Evolutionary conservation across 1,284 basidiomycete species (phyloP).

Genomic region (Papiliotrema terrestris): DNA sequence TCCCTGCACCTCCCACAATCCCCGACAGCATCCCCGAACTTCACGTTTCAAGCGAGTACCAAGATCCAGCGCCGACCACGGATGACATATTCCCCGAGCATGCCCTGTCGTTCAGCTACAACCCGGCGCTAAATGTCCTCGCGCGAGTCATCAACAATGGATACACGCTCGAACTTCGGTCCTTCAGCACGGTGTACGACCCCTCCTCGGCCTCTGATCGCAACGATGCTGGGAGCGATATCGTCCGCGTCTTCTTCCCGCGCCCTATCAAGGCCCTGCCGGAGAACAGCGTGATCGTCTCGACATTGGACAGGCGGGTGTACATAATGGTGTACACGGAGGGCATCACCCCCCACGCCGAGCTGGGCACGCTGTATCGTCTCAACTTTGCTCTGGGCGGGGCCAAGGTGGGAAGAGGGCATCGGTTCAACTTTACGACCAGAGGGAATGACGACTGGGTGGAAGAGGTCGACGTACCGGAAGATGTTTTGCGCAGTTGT

Average conservation of each 20-base stretch:
- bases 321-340: slow-evolving; percentile 68
- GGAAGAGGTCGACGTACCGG: slow-evolving; percentile 38
- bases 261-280: slow-evolving; percentile 60
- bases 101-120: slow-evolving; percentile 63
- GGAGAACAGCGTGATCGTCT: slow-evolving; percentile 55
- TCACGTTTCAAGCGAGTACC: slow-evolving; percentile 47
- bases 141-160: slow-evolving; percentile 71
- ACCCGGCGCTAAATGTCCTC: slow-evolving; percentile 63
- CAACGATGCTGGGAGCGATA: slow-evolving; percentile 51
- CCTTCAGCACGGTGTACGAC: slow-evolving; percentile 53
- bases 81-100: slow-evolving; percentile 62
- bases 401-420: slow-evolving; percentile 17
- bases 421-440: slow-evolving; percentile 27
- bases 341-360: slow-evolving; percentile 18
- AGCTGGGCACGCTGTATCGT: slow-evolving; percentile 66
- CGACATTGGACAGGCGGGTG: slow-evolving; percentile 57
- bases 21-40: slow-evolving; percentile 29
- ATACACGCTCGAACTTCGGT: slow-evolving; percentile 69
- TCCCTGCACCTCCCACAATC: slow-evolving; percentile 30
- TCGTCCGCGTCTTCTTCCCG: slow-evolving; percentile 74
- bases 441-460: slow-evolving; percentile 36
- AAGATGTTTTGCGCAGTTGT: slow-evolving; percentile 22
- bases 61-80: slow-evolving; percentile 50
- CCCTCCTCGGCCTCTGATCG: slow-evolving; percentile 1
- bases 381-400: slow-evolving; percentile 58